phyloP scores from a whole-genome alignment of 345 rosid genomes.

The Rhizophora mangle region DNA sequence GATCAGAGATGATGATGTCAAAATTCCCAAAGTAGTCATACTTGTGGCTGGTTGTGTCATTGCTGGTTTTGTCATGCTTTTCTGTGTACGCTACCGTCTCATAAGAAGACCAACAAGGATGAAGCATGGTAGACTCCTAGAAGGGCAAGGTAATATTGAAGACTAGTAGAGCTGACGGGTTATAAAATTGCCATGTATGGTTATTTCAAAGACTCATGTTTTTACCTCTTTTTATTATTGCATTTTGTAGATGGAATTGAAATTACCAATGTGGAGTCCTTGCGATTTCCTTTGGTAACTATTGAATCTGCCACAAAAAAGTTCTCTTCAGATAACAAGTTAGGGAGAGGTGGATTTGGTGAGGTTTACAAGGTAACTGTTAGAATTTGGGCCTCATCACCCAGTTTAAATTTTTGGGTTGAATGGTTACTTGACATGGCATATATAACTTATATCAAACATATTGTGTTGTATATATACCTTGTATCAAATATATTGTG shows the following conservation, averaged over 20 bases:
- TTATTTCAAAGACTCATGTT: too few species aligned
- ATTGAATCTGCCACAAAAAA: conserved; percentile 45
- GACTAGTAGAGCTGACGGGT: too few species aligned
- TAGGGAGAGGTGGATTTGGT: conserved; percentile 76
- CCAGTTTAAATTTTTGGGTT: too few species aligned
- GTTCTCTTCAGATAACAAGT: conserved; percentile 47
- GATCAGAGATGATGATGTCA: too few species aligned
- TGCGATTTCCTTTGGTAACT: conserved; percentile 37
- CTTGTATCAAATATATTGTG: too few species aligned
- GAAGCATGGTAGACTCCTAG: not conserved
- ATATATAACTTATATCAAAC: too few species aligned
- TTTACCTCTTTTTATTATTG: too few species aligned
- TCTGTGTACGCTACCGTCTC: not conserved
- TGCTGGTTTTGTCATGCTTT: conserved; percentile 8
- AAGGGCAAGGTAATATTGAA: conserved; percentile 17
- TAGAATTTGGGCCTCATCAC: too few species aligned
- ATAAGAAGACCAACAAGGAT: conserved; percentile 7
- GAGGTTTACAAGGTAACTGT: conserved; percentile 54
- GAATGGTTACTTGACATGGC: too few species aligned
- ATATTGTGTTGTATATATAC: too few species aligned
- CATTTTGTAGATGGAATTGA: conserved; percentile 30
- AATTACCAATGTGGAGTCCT: conserved; percentile 34
- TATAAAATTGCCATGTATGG: too few species aligned
- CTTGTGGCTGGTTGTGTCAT: conserved; percentile 1
- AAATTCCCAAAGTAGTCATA: not conserved